A percentile compares a stretch with the other conserved stretches of the same genome.
Conservation (phyloP, 164 flowering plant genomes). For the Magnolia officinalis region DNA sequence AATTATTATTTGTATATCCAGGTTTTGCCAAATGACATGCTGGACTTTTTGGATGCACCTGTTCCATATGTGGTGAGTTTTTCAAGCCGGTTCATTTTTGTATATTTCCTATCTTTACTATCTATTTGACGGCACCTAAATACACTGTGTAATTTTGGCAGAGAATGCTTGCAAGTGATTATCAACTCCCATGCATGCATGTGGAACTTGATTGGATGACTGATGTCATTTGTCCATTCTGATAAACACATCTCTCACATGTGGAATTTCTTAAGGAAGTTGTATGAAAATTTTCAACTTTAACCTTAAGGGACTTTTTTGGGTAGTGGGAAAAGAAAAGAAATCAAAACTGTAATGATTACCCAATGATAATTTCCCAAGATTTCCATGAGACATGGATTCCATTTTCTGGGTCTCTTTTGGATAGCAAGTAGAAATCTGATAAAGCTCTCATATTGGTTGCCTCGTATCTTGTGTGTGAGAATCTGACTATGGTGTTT, state of each 20-base stretch:
- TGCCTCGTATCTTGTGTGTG: too few relatives aligned
- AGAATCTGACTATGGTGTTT: too few relatives aligned
- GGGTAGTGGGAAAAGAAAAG: too few relatives aligned
- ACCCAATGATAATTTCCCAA: too few relatives aligned
- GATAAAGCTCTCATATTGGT: too few relatives aligned
- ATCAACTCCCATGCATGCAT: neutral
- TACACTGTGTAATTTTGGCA: neutral
- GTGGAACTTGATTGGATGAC: neutral
- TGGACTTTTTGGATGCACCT: slow-evolving; percentile 98
- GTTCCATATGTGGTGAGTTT: slow-evolving; percentile 93
- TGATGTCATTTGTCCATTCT: neutral
- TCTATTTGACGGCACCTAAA: neutral
- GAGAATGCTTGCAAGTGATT: neutral
- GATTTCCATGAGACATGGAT: too few relatives aligned
- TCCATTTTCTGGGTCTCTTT: too few relatives aligned
- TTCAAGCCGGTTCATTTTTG: neutral
- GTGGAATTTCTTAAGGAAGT: neutral
- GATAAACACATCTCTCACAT: neutral
- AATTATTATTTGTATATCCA: slow-evolving; percentile 25
- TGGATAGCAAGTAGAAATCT: too few relatives aligned
- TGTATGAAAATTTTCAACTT: too few relatives aligned
- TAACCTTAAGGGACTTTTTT: too few relatives aligned
- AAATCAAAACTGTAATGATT: too few relatives aligned
- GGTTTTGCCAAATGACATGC: slow-evolving; percentile 99
- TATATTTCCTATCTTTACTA: neutral